Base-by-base conservation (phyloP, 2,329 filamentous ascomycete genomes). In the Cryphonectria radicalis region DNA sequence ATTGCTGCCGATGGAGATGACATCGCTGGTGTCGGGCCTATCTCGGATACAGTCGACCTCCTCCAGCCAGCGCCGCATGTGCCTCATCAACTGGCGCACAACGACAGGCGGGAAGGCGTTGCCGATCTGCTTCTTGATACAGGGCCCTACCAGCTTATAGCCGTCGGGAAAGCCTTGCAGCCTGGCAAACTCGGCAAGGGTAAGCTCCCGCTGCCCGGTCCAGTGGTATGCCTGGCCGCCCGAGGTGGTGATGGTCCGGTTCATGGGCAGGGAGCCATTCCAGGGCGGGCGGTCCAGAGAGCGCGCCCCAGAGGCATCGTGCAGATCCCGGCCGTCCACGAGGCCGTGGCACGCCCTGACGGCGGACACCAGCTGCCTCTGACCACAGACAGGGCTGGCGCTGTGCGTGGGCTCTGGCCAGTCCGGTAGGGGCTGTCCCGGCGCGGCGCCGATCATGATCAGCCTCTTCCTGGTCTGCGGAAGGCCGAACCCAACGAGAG, bases 91-190 rank as follows among this genome's bases (percentile, higher is more conserved):
- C 0, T 84, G 79, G 37, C 80, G 80, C 3, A 88, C 88, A 0
- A 87, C 85, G 40, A 81, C 81, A 0, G 92, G 89, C 0, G 93
- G 92, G 22, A 95, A 93, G 0, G 93, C 93, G 76, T 96, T 95
- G 0, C 93, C 93, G 73, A 95, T 92, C 77, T 94, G 92, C 73
- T 84, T 86, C 74, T 87, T 87, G 22, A 88, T 81, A 19, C 79
- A 78, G 0, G 79, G 82, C 0, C 80, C 81, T 0, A 81, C 73
- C 76, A 95, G 95, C 0, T 78, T 78, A 77, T 93, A 91, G 2
- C 81, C 77, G 0, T 80, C 72, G 0, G 92, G 91, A 67, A 96
- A 96, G 0, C 90, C 90, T 74, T 94, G 91, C 0, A 96, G 78
- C 2, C 84, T 84, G 0, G 93, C 92, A 35, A 89, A 85, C 77